Base-by-base conservation (phyloP, 768 basidiomycete genomes). In the Pleurotus eryngii region DNA sequence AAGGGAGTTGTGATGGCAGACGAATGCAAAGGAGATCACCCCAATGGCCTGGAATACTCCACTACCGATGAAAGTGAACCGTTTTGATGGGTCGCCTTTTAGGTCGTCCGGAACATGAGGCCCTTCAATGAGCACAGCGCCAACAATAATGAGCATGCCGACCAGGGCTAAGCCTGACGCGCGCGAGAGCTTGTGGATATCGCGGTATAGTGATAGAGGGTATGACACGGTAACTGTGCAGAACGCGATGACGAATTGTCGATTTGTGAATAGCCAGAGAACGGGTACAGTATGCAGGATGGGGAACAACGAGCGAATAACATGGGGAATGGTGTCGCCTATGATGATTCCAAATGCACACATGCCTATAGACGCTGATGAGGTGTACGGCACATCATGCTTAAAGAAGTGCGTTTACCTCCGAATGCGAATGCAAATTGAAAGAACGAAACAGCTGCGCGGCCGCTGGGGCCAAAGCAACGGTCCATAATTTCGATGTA, bases 361-460 rank as follows among this genome's bases (percentile, higher is more conserved):
- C 95, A 98, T 98, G 43, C 96, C 92, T 91, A 59, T 20, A n/a
- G 40, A 38, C 2, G 35, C 45, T 63, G n/a, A 64, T 57, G 15
- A 17, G 30, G 4, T 40, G 20, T 27, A 46, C 39, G 49, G 22
- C n/a, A 61, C 57, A 46, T 18, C 24, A 24, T 43, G 17, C 1
- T 12, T 17, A 26, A 50, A 27, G 24, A 17, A 22, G 27, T 48
- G 4, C 27, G 26, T 83, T 53, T 65, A 87, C 94, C 95, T 65
- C 97, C 97, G 62, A 97, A 97, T 6, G 97, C 97, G 68, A 99
- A 98, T 3, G 94, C 79, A 67, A 99, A 98, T 68, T 98, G 97
- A 68, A 99, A 98, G 70, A 98, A 88, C 0, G 95, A 96, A 15
- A 97, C 92, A 0, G 92, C 92, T 2, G 92, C 92, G 51, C 93